These are phyloP conservation scores for Komagataea norvegica DNA, from an alignment of 1,139 yeast species.

Conservation along the genomic window DNA sequence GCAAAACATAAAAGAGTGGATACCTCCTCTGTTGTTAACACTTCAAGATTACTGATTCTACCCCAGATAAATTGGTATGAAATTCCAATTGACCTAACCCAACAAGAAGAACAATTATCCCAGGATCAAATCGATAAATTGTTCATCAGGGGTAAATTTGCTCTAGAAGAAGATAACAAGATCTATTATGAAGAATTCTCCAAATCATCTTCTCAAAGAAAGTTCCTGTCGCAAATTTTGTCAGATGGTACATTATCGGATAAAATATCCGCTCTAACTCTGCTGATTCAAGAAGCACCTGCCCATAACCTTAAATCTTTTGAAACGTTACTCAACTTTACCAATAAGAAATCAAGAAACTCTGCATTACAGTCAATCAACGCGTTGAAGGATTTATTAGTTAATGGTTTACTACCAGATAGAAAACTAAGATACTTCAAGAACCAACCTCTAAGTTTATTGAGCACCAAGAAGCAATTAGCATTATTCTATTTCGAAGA, in stretches of 20 bases:
- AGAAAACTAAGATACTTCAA: constrained; percentile 78
- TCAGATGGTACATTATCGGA: constrained; percentile 92
- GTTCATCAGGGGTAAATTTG: constrained; percentile 59
- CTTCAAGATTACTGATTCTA: constrained; percentile 55
- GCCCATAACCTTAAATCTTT: constrained; percentile 81
- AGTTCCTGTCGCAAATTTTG: constrained; percentile 84
- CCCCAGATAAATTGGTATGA: constrained; percentile 78
- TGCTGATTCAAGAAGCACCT: constrained; percentile 92
- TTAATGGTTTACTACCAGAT: constrained; percentile 78
- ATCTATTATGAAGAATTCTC: constrained; percentile 72
- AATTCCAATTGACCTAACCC: constrained; percentile 31
- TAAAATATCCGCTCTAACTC: constrained; percentile 91
- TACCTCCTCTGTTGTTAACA: constrained; percentile 49
- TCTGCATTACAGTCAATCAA: constrained; percentile 89
- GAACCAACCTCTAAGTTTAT: constrained; percentile 60
- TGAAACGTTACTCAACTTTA: constrained; percentile 69
- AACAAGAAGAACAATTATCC: constrained; percentile 43
- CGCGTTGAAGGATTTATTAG: constrained; percentile 82
- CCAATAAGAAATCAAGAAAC: constrained; percentile 89
- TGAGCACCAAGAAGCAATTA: constrained; percentile 48
- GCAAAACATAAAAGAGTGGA: constrained; percentile 38
- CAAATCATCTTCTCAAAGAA: constrained; percentile 76
- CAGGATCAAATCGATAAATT: constrained; percentile 50
- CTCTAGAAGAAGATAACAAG: constrained; percentile 68
- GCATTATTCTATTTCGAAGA: constrained; percentile 87